Evolutionary conservation across 495 filamentous ascomycete genomes (phyloP).

Genomic region (Saxophila tyrrhenica): DNA sequence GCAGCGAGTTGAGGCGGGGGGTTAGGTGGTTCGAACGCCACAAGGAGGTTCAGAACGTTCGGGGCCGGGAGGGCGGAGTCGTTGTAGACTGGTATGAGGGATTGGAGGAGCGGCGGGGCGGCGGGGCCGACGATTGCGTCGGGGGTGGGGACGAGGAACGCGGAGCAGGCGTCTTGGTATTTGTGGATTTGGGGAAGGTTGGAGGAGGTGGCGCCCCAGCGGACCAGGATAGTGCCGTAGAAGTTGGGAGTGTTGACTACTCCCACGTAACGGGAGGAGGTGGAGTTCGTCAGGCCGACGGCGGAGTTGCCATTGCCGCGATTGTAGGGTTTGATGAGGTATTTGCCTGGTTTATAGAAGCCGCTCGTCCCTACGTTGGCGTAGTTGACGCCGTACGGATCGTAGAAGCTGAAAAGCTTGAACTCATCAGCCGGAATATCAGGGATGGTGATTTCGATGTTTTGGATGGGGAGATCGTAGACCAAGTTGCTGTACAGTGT

Average conservation of each 20-base stretch:
- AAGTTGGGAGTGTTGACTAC: constrained; percentile 1
- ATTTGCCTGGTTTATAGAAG: constrained; percentile 1
- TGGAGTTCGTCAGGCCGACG: not conserved
- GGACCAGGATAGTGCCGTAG: constrained; percentile 4
- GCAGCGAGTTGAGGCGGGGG: not conserved
- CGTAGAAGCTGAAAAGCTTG: constrained; percentile 9
- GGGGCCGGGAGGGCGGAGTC: not conserved
- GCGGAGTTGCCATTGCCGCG: not conserved
- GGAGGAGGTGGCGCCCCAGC: not conserved
- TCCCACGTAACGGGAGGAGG: not conserved
- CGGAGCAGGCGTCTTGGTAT: not conserved
- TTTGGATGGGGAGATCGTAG: constrained; percentile 1
- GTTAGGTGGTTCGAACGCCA: not conserved
- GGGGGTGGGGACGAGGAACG: not conserved
- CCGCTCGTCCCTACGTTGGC: constrained; percentile 7
- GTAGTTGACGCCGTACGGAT: constrained; percentile 10
- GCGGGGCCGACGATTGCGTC: not conserved
- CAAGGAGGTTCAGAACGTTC: constrained; percentile 5
- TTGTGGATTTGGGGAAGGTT: not conserved
- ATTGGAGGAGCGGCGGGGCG: not conserved
- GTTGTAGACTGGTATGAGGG: not conserved
- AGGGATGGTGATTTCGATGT: constrained; percentile 14
- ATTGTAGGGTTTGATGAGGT: constrained; percentile 1
- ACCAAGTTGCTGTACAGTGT: constrained; percentile 11
- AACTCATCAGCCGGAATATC: constrained; percentile 4